Percentiles rank a stretch among this genome's conserved stretches.
Evolutionary conservation across 176 grass and related monocot genomes (phyloP).

Genomic region (Otatea glauca): DNA sequence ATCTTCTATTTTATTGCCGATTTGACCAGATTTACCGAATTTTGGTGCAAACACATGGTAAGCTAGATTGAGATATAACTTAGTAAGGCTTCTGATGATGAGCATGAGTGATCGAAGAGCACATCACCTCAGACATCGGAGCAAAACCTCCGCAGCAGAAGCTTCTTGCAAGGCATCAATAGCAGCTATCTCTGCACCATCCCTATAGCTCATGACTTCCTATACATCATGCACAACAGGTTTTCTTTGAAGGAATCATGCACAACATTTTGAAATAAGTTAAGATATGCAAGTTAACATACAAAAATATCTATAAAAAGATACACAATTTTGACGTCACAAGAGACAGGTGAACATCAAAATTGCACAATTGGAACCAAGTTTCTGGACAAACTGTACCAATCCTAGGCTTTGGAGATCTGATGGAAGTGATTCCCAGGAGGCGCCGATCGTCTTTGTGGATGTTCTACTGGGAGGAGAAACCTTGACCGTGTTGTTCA

Average conservation of each 20-base stretch:
- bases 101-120: not conserved
- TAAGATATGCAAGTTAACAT: not conserved
- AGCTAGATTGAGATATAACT: too few relatives aligned
- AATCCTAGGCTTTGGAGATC: conserved; percentile 33
- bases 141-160: conserved; percentile 67
- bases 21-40: too few relatives aligned
- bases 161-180: conserved; percentile 66
- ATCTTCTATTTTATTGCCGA: too few relatives aligned
- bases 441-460: conserved; percentile 44
- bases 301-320: not conserved
- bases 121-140: conserved; percentile 68
- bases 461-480: conserved; percentile 45
- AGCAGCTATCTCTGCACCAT: conserved; percentile 74
- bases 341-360: not conserved
- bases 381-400: conserved; percentile 20
- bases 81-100: not conserved
- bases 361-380: not conserved
- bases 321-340: not conserved
- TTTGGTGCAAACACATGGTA: too few relatives aligned
- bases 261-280: not conserved
- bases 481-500: conserved; percentile 48
- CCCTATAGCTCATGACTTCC: conserved; percentile 73
- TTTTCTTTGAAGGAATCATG: too few relatives aligned
- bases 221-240: conserved; percentile 19
- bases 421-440: conserved; percentile 68